Evolutionary conservation across 768 basidiomycete species (phyloP), one percentile per base, ranked within the genome.

Genomic region (Suillus brevipes): DNA sequence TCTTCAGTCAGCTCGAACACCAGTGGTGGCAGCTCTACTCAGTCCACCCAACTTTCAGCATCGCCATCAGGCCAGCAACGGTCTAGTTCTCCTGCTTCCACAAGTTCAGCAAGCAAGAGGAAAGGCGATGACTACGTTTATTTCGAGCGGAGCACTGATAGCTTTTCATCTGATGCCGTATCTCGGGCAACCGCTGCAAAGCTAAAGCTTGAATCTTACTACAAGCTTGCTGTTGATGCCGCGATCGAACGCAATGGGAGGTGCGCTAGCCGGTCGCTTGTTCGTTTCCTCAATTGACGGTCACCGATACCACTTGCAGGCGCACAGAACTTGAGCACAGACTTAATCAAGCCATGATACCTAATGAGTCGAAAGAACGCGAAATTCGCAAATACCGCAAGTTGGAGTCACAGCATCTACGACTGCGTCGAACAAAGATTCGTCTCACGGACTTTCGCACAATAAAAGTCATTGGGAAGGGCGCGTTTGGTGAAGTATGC

Each of bases 391-490:
- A 91, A 74, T 90, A 94, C 68, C 91, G 92, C 68, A 89, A 91
- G 77, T 87, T 89, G 64, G 95, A 97, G 78, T 89, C 88, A 16
- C 92, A 92, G 63, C 95, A 94, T 81, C 82, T 99, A 45, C 88
- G 97, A n/a, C 81, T 99, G 65, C 85, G 92, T 66, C 85, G 97
- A 69, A 99, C 97, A 42, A 94, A 95, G 77, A 91, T 99, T 72
- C 95, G 94, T 52, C 80, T 99, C 62, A 82, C 90, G 43, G 94
- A 99, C 80, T 99, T 99, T 84, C 83, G 88, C 68, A 98, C 97
- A 2, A 90, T 99, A 73, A 99, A 99, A 77, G 96, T 99, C 67
- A 99, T 99, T 73, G 97, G 97, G 34, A 97, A 97, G 82, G 97
- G 97, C 68, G 97, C 97, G 13, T 99, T 99, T 73, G 97, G 97